Percentiles rank a stretch among this genome's conserved stretches.
phyloP scores from a whole-genome alignment of 805 yeast genomes.

The Hanseniaspora vineae region DNA sequence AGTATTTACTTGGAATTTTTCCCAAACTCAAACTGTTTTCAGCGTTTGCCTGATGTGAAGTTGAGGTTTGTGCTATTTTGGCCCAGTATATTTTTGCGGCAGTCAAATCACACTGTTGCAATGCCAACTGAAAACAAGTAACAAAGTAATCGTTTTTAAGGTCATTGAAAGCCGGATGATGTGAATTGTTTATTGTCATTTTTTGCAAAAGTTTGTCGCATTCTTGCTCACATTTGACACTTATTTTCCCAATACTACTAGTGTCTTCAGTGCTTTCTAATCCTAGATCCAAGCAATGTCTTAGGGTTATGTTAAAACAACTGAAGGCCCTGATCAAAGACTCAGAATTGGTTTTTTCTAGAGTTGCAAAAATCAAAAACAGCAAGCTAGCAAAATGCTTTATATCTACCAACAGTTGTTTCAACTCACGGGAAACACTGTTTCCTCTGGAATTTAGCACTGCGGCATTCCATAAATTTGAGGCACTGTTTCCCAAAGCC shows the following conservation, averaged over 20 bases:
- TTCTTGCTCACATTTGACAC: conserved; percentile 18
- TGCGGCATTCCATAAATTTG: conserved; percentile 27
- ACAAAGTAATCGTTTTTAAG: conserved; percentile 19
- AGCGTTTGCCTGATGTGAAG: neutral
- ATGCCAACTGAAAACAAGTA: conserved; percentile 21
- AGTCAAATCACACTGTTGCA: conserved; percentile 22
- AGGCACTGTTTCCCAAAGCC: conserved; percentile 20
- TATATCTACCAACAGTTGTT: conserved; percentile 9
- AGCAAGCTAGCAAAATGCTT: conserved; percentile 23
- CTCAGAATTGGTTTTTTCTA: conserved; percentile 17
- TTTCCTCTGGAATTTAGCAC: conserved; percentile 17
- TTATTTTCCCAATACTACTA: conserved; percentile 1
- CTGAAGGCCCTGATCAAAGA: conserved; percentile 22
- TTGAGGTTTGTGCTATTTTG: conserved; percentile 13
- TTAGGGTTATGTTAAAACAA: conserved; percentile 19
- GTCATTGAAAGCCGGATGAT: conserved; percentile 7
- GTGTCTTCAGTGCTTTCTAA: conserved; percentile 4
- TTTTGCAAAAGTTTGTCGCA: conserved; percentile 15
- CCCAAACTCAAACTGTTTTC: no score
- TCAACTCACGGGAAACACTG: conserved; percentile 2
- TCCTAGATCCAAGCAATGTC: conserved; percentile 9
- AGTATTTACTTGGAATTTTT: no score
- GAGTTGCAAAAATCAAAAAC: conserved; percentile 15
- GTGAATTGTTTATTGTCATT: conserved; percentile 11
- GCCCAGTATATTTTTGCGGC: conserved; percentile 25